Evolutionary conservation across 768 basidiomycete genomes (phyloP).

Genomic region (Sarcodon aspratus): DNA sequence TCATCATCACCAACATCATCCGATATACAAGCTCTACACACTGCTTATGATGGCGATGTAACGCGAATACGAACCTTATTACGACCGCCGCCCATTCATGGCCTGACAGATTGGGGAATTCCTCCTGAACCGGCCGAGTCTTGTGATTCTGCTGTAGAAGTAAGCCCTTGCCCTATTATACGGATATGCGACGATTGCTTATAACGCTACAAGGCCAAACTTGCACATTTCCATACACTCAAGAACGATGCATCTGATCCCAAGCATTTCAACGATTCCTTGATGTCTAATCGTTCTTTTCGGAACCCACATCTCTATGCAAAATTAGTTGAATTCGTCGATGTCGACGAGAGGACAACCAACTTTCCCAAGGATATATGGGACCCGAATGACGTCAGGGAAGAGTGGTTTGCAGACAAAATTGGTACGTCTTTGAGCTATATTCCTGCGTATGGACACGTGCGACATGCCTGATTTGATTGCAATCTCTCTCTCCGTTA

Average conservation of each 20-base stretch:
- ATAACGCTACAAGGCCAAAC: constrained; percentile 50
- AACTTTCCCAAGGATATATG: constrained; percentile 71
- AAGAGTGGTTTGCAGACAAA: constrained; percentile 67
- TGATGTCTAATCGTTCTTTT: constrained; percentile 89
- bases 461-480: neutral
- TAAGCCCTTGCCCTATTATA: constrained; percentile 15
- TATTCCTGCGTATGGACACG: neutral
- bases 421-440: constrained; percentile 47
- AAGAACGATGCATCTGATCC: constrained; percentile 52
- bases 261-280: constrained; percentile 90
- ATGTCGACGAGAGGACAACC: constrained; percentile 79
- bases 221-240: constrained; percentile 65
- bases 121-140: constrained; percentile 41
- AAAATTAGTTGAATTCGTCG: constrained; percentile 90
- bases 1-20: constrained; percentile 54
- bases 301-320: constrained; percentile 95
- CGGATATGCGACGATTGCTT: neutral
- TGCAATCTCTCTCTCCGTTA: neutral
- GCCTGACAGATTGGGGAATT: constrained; percentile 68
- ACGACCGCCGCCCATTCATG: constrained; percentile 52
- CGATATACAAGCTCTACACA: constrained; percentile 35
- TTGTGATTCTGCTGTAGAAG: constrained; percentile 55
- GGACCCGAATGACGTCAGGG: constrained; percentile 50
- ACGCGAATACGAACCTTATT: constrained; percentile 42
- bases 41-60: constrained; percentile 39